Evolutionary conservation across 2,329 filamentous ascomycete species (phyloP).

Genomic region (Fonsecaea pedrosoi): DNA sequence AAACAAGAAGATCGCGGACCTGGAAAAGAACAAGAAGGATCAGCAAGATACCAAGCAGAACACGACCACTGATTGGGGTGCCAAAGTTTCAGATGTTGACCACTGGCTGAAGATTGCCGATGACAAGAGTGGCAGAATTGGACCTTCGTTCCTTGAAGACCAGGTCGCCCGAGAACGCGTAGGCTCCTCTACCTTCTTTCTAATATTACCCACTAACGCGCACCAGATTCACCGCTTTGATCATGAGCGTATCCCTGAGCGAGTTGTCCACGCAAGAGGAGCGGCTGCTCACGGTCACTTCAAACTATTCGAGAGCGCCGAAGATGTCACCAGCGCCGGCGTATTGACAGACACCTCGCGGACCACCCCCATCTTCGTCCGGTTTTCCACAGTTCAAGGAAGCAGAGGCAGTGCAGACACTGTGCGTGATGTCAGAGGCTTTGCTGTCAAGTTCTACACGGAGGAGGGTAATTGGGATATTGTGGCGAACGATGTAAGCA

Average conservation of each 20-base stretch:
- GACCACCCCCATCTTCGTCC: slow-evolving; percentile 71
- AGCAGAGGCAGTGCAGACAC: slow-evolving; percentile 79
- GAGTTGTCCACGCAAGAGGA: slow-evolving; percentile 71
- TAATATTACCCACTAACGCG: not conserved
- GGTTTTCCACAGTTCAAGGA: slow-evolving; percentile 80
- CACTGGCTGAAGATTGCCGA: slow-evolving; percentile 74
- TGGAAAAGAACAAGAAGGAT: slow-evolving; percentile 60
- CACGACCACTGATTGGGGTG: slow-evolving; percentile 79
- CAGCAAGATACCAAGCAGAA: slow-evolving; percentile 60
- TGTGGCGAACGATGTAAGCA: slow-evolving; percentile 68
- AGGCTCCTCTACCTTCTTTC: slow-evolving; percentile 25
- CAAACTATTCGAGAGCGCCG: slow-evolving; percentile 67
- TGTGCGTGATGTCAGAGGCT: slow-evolving; percentile 81
- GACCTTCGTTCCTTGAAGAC: slow-evolving; percentile 75
- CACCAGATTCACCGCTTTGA: slow-evolving; percentile 69
- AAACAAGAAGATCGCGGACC: slow-evolving; percentile 52
- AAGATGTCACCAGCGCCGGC: slow-evolving; percentile 67
- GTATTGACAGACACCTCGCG: slow-evolving; percentile 72
- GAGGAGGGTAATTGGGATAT: slow-evolving; percentile 79
- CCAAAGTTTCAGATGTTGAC: slow-evolving; percentile 75
- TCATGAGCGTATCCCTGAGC: slow-evolving; percentile 72
- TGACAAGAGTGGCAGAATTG: slow-evolving; percentile 62
- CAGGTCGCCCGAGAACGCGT: slow-evolving; percentile 76
- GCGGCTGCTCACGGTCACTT: slow-evolving; percentile 71
- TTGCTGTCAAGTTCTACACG: slow-evolving; percentile 79